Conservation (phyloP, 2,329 filamentous ascomycete species). For the Gremmenia infestans region DNA sequence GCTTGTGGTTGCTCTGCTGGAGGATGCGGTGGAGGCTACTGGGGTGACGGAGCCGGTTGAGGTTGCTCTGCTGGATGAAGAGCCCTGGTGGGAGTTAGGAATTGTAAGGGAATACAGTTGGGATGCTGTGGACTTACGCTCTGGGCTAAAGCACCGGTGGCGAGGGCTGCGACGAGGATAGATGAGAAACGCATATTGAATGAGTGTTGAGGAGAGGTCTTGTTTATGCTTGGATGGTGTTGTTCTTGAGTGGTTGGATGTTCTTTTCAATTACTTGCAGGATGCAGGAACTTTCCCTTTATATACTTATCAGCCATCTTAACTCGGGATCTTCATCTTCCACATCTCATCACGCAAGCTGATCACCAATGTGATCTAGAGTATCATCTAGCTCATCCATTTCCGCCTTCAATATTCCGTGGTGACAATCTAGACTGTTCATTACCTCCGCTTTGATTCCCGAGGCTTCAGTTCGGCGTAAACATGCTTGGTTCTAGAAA, state of each 20-base stretch:
- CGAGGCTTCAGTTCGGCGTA: not conserved
- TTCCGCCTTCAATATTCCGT: not conserved
- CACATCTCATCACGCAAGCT: not conserved
- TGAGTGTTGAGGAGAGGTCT: not conserved
- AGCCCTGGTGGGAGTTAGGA: not conserved
- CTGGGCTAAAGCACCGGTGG: constrained; percentile 12
- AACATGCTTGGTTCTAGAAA: not conserved
- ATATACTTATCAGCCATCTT: not conserved
- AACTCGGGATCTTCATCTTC: not conserved
- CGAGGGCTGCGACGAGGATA: constrained; percentile 10
- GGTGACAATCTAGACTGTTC: not conserved
- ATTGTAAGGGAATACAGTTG: not conserved
- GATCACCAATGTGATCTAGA: not conserved
- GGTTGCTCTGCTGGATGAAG: not conserved
- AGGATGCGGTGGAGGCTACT: not conserved
- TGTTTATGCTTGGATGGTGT: not conserved
- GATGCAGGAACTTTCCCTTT: not conserved
- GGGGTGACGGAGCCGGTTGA: not conserved
- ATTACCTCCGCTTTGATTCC: not conserved
- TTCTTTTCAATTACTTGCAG: no score
- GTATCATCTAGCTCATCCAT: not conserved
- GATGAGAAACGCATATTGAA: constrained; percentile 16
- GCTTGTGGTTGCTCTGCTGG: not conserved
- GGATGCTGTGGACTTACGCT: constrained; percentile 3
- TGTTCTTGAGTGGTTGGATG: not conserved